Base-by-base conservation (phyloP, 768 basidiomycete genomes). In the Tulasnella sp. region DNA sequence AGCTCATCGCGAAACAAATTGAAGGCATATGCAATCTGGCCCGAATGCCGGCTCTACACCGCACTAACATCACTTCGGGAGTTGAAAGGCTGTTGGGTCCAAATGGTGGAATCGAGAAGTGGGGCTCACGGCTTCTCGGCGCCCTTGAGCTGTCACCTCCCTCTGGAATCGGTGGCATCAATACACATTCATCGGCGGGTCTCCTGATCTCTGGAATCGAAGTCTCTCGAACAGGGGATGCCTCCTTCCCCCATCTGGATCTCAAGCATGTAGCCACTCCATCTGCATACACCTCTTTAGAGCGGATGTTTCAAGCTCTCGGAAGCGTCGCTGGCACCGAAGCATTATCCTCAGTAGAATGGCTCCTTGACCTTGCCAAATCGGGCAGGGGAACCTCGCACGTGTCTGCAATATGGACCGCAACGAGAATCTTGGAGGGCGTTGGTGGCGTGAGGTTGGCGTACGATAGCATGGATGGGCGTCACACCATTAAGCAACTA, bases 71-170 rank as follows among this genome's bases (percentile, higher is more conserved):
- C 31, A 74, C 78, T 12, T 68, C 73, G 15, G 75, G 74, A 38
- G 72, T 89, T 2, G 79, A 76, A 7, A 78, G 77, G 56, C 74
- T 92, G 4, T 76, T 94, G 1, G 92, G 92, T 2, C 85, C 91
- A 0, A 78, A 73, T 0, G 90, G 91, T 4, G 84, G 87, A 0
- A 81, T 96, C 17, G 91, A 96, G 65, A 83, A 83, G 68, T 98
- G 92, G 94, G 88, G 91, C 3, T 92, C 87, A 85, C 79, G 80
- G 49, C 67, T 99, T 3, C 75, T 98, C 27, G 79, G 80, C 0
- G 87, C 85, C n/a, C 72, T 97, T 41, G 84, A 91, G 64, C 81
- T 98, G 59, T 72, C 69, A 2, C 74, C 75, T 62, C 85, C 78
- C n/a, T 70, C 74, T 7, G 69, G 57, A 27, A 31, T 50, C 27